phyloP scores from a whole-genome alignment of 2,329 filamentous ascomycete genomes.

The Clarireedia homoeocarpa region DNA sequence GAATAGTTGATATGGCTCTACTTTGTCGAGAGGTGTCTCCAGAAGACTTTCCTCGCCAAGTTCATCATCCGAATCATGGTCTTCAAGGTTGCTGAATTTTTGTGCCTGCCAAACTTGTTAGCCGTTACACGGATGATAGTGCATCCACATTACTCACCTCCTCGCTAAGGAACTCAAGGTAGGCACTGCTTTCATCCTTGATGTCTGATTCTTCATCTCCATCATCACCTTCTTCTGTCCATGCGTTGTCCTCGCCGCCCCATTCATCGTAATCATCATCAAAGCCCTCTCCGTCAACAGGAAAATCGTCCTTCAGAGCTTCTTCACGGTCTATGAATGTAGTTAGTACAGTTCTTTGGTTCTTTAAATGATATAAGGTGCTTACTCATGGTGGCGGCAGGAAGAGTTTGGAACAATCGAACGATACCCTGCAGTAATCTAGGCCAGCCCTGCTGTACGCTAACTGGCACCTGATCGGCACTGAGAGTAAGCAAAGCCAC shows the following conservation, averaged over 20 bases:
- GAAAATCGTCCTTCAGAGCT: conserved; percentile 80
- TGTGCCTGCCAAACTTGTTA: conserved; percentile 51
- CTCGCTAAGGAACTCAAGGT: conserved; percentile 91
- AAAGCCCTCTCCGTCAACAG: conserved; percentile 52
- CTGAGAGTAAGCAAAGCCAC: conserved; percentile 73
- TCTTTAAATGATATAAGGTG: background rate
- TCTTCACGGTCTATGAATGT: conserved; percentile 67
- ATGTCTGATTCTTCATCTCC: conserved; percentile 47
- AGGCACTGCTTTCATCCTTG: conserved; percentile 87
- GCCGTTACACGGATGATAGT: background rate
- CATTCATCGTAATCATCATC: conserved; percentile 68
- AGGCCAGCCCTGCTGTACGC: conserved; percentile 92
- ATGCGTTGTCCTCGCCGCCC: conserved; percentile 72
- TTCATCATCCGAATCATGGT: conserved; percentile 73
- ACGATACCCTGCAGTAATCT: conserved; percentile 78
- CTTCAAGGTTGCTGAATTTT: conserved; percentile 66
- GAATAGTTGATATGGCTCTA: conserved; percentile 91
- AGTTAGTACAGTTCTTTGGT: conserved; percentile 14
- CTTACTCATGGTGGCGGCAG: conserved; percentile 72
- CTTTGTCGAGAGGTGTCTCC: conserved; percentile 88
- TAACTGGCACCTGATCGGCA: conserved; percentile 77
- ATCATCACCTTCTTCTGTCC: conserved; percentile 67
- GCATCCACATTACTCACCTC: conserved; percentile 48
- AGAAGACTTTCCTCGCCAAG: conserved; percentile 89
- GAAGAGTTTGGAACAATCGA: conserved; percentile 84